Percentiles rank a stretch among this genome's conserved stretches.
phyloP scores from a whole-genome alignment of 352 stramenopile genomes.

The Phytophthora agathidicida region DNA sequence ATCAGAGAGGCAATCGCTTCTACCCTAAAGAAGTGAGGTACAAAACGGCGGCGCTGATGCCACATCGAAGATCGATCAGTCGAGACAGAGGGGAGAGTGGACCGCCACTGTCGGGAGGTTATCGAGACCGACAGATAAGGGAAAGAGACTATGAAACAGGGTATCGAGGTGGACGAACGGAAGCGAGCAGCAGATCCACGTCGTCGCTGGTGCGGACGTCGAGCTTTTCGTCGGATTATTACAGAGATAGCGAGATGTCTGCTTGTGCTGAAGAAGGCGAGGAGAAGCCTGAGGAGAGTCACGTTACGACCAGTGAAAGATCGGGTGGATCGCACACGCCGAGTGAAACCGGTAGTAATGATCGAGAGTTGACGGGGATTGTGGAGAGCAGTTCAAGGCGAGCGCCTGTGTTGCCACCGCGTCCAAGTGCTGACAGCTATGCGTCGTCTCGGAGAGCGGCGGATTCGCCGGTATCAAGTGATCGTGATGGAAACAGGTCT shows the following conservation, averaged over 20 bases:
- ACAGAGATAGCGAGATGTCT: constrained; percentile 33
- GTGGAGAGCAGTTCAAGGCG: constrained; percentile 33
- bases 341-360: constrained; percentile 33
- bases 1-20: constrained; percentile 41
- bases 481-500: constrained; percentile 11
- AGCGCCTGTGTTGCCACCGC: constrained; percentile 39
- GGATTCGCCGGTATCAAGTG: constrained; percentile 3
- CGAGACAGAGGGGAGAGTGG: constrained; percentile 41
- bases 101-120: constrained; percentile 20
- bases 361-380: constrained; percentile 19
- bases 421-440: constrained; percentile 34
- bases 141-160: constrained; percentile 39
- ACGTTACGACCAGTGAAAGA: constrained; percentile 28
- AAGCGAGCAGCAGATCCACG: constrained; percentile 25
- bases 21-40: constrained; percentile 50
- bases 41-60: constrained; percentile 25
- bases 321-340: constrained; percentile 29
- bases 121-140: constrained; percentile 44
- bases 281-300: constrained; percentile 39
- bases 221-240: constrained; percentile 37
- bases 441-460: constrained; percentile 30
- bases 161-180: constrained; percentile 19
- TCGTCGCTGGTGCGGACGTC: constrained; percentile 33
- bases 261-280: constrained; percentile 47
- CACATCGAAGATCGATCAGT: constrained; percentile 43